Conservation (phyloP, 805 yeast species). For the Danielia reshetovae region DNA sequence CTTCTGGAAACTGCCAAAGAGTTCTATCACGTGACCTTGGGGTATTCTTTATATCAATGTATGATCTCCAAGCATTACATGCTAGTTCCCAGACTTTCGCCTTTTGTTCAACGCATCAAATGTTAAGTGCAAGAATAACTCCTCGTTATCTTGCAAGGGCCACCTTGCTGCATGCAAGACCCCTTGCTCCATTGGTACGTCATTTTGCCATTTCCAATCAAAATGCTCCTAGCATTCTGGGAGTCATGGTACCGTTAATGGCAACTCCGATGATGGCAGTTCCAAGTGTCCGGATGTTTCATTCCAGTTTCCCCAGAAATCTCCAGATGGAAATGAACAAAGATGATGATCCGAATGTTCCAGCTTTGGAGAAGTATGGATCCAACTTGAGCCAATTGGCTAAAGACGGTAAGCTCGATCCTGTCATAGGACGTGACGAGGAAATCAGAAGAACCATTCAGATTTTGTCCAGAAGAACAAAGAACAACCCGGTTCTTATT, state of each 20-base stretch:
- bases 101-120: too few species aligned
- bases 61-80: too few species aligned
- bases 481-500: constrained; percentile 90
- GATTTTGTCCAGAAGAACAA: constrained; percentile 85
- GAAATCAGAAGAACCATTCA: constrained; percentile 92
- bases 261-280: too few species aligned
- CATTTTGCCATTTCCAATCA: neutral
- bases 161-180: neutral
- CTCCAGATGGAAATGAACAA: constrained; percentile 41
- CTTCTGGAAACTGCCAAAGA: too few species aligned
- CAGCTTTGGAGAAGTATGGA: constrained; percentile 83
- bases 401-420: constrained; percentile 85
- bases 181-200: neutral
- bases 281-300: constrained; percentile 15
- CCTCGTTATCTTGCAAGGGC: neutral
- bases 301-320: constrained; percentile 15
- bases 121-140: neutral
- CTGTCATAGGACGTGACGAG: constrained; percentile 95
- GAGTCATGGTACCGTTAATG: too few species aligned
- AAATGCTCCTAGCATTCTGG: too few species aligned
- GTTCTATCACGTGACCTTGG: too few species aligned
- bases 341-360: constrained; percentile 47
- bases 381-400: constrained; percentile 85
- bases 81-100: too few species aligned
- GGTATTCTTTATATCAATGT: too few species aligned